Base-by-base conservation (phyloP, 2,329 filamentous ascomycete genomes). In the Fusarium vanettenii region DNA sequence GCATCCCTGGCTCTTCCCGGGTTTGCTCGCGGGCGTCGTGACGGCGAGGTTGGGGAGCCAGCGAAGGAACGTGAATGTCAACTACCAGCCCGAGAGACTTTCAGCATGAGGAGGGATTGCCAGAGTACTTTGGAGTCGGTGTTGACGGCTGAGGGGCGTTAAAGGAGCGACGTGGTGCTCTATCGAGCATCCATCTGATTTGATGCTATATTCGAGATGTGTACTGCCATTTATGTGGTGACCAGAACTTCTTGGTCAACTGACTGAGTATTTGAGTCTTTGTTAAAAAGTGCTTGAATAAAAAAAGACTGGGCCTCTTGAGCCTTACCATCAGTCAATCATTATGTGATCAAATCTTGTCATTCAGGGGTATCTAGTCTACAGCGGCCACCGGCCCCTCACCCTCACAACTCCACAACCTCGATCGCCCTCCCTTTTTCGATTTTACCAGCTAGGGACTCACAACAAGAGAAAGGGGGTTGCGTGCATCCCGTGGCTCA, bases 1-100 rank as follows among this genome's bases (percentile, higher is more conserved):
- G 82, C 95, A 98, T 78, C 95, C 97, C 0, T 97, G 97, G 87
- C 87, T 98, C 3, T 98, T 97, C 83, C 92, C 94, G 0, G 93
- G 93, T 5, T 87, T 98, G 77, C 87, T 98, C 77, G 89, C 91
- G 5, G 89, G 89, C 0, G 90, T 98, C 3, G 94, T 98, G 11
- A 90, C 92, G 1, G 90, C 92, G 5, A 90, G 92, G 69, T 83
- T 97, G 4, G 95, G 95, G 0, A 88, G 92, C 3, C 88, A 88
- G 64, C 78, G 78, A 9, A 83, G 76, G 70, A 72, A 80, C 5
- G 72, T 73, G 5, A 79, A 76, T 25, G 50, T 79, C 14, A 64
- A 65, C 35, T 81, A 82, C 33, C 80, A 77, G 67, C 57, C 70
- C 16, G 66, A 66, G 25, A 77, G 78, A 63, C 62, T 76, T 41